Base-by-base conservation (phyloP, 768 basidiomycete species). In the Hericium coralloides region DNA sequence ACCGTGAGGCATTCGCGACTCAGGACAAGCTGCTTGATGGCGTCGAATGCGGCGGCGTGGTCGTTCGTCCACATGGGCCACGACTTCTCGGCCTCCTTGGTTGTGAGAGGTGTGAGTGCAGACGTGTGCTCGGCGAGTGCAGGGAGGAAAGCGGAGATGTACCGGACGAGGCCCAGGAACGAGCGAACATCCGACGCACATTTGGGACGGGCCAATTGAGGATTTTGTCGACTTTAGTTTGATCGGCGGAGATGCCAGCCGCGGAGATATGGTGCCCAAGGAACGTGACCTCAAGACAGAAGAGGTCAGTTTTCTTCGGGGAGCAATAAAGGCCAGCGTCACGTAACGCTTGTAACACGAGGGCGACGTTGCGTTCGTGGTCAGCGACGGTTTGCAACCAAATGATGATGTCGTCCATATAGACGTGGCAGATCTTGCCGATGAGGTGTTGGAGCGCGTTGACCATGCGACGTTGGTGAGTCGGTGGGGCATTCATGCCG, bases 381-480 rank as follows among this genome's bases (percentile, higher is more conserved):
- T 63, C 66, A 15, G 59, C 56, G 3, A 59, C 38, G 0, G 66
- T 52, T n/a, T 17, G 14, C 10, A n/a, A 49, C 60, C 31, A 10
- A 12, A 41, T 41, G 4, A 41, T 41, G 18, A 41, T 41, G 18
- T 41, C 39, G 12, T 41, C 39, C 6, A 79, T 63, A 56, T 79
- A 79, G 0, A 76, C 68, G 55, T 78, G 73, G 51, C 75, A 74
- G 49, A 77, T 69, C 1, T 65, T 63, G 0, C 77, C 75, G 23
- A 81, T 68, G 10, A 63, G 63, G 0, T 66, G 58, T 0, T 60
- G 49, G 0, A 81, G 63, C 0, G 74, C 73, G 2, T 58, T 52
- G 3, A 65, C 71, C 51, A 78, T 71, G 0, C 69, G 58, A 0
- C 65, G 55, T 41, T 74, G 73, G 49, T 75, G 72, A 0, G 70